A percentile compares a stretch with the other conserved stretches of the same genome.
phyloP scores from a whole-genome alignment of 1,284 basidiomycete species.

The Erythrobasidium hasegawianum region DNA sequence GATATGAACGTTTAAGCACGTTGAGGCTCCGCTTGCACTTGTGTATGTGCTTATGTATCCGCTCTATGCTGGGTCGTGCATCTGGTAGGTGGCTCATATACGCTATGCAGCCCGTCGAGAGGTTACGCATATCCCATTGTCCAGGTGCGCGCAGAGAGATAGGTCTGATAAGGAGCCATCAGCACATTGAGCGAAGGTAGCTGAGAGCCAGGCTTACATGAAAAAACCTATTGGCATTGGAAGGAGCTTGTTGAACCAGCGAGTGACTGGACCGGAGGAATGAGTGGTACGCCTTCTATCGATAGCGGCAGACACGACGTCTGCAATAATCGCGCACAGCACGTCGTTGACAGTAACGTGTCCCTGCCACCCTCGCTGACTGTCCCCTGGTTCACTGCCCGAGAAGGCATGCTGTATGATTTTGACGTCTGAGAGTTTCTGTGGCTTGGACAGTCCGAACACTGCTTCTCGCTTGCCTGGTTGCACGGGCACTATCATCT shows the following conservation, averaged over 20 bases:
- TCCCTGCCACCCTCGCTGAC: slow-evolving; percentile 23
- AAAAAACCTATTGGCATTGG: slow-evolving; percentile 30
- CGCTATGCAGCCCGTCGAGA: slow-evolving; percentile 45
- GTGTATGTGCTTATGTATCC: slow-evolving; percentile 44
- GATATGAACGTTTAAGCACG: slow-evolving; percentile 43
- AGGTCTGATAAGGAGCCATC: too few species aligned
- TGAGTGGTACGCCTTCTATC: slow-evolving; percentile 24
- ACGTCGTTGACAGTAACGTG: slow-evolving; percentile 48
- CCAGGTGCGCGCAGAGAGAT: slow-evolving; percentile 46
- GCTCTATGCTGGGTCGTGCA: slow-evolving; percentile 31
- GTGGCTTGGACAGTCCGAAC: slow-evolving; percentile 19
- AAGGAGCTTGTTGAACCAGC: not conserved
- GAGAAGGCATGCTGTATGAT: slow-evolving; percentile 46
- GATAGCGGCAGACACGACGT: slow-evolving; percentile 40
- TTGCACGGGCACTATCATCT: slow-evolving; percentile 33
- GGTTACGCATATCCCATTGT: slow-evolving; percentile 45
- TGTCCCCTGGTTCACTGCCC: slow-evolving; percentile 41
- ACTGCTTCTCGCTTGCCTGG: slow-evolving; percentile 37
- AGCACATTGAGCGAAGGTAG: too few species aligned
- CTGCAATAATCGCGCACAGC: slow-evolving; percentile 29
- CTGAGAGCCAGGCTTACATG: too few species aligned
- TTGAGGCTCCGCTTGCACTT: slow-evolving; percentile 41
- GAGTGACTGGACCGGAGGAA: not conserved
- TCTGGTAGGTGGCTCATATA: slow-evolving; percentile 40
- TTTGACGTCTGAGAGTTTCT: slow-evolving; percentile 47